A percentile compares a stretch with the other conserved stretches of the same genome.
phyloP scores from a whole-genome alignment of 2,329 filamentous ascomycete genomes.

The Trichoderma harzianum region DNA sequence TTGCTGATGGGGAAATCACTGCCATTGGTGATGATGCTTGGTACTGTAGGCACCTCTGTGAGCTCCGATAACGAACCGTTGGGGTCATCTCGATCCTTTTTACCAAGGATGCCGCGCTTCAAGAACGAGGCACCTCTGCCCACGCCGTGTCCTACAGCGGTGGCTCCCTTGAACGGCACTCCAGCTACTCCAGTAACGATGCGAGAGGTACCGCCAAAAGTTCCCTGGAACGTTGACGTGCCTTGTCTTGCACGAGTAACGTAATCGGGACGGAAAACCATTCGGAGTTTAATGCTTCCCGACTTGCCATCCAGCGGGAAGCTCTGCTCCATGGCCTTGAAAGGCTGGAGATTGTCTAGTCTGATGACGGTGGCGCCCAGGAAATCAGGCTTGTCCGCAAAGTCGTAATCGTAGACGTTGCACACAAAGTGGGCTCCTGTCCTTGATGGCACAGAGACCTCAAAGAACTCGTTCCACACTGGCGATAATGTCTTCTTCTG shows the following conservation, averaged over 20 bases:
- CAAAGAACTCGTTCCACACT: constrained; percentile 95
- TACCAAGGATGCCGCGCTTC: constrained; percentile 74
- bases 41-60: constrained; percentile 35
- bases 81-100: constrained; percentile 60
- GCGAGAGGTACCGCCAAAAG: constrained; percentile 79
- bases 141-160: constrained; percentile 74
- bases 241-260: constrained; percentile 83
- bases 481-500: constrained; percentile 97
- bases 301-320: constrained; percentile 85
- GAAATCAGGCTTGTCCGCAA: constrained; percentile 90
- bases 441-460: constrained; percentile 75
- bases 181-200: constrained; percentile 79
- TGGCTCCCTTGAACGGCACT: constrained; percentile 90
- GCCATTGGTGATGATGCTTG: constrained; percentile 35
- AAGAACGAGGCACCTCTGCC: constrained; percentile 89
- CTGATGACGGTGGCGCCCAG: constrained; percentile 76
- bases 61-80: constrained; percentile 45
- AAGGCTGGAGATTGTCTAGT: constrained; percentile 78
- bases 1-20: constrained; percentile 15
- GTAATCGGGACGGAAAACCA: constrained; percentile 92
- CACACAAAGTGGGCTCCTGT: constrained; percentile 80
- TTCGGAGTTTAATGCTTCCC: constrained; percentile 73
- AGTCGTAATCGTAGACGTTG: constrained; percentile 92
- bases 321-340: constrained; percentile 71
- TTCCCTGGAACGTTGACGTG: constrained; percentile 88